Percentiles rank a stretch among this genome's conserved stretches.
Evolutionary conservation across 2,329 filamentous ascomycete species (phyloP).

Genomic region (Knufia fluminis): DNA sequence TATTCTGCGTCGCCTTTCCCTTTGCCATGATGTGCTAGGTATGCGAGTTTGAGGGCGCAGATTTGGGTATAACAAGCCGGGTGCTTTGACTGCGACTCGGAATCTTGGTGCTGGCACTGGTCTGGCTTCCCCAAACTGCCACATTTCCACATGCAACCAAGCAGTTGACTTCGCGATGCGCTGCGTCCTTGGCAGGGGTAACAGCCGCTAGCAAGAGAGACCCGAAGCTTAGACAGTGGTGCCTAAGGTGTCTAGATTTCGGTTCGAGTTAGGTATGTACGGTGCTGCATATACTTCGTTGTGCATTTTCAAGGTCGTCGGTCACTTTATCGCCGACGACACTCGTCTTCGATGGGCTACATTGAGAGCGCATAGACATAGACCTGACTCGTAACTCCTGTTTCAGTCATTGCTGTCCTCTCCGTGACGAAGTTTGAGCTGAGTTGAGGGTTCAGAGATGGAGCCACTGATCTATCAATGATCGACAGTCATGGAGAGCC

Average conservation of each 20-base stretch:
- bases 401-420: background rate
- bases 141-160: background rate
- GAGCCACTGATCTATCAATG: background rate
- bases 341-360: background rate
- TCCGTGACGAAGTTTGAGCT: background rate
- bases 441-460: background rate
- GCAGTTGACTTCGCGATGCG: background rate
- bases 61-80: too few species aligned
- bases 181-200: background rate
- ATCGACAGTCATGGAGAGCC: background rate
- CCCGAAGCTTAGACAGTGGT: too few species aligned
- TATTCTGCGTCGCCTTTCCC: slow-evolving; percentile 43
- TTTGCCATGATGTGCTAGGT: slow-evolving; percentile 1
- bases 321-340: background rate
- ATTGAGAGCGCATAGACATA: background rate
- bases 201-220: too few species aligned
- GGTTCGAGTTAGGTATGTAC: too few species aligned
- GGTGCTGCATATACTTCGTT: background rate
- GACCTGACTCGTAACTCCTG: background rate
- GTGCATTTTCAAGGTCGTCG: background rate
- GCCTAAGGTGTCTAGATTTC: too few species aligned
- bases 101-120: background rate
- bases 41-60: background rate
- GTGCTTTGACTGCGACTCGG: background rate
- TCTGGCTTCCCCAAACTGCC: background rate